These are phyloP conservation scores for Cladosporium sp. DNA, from an alignment of 2,329 filamentous ascomycete genomes.

Conservation along the genomic window DNA sequence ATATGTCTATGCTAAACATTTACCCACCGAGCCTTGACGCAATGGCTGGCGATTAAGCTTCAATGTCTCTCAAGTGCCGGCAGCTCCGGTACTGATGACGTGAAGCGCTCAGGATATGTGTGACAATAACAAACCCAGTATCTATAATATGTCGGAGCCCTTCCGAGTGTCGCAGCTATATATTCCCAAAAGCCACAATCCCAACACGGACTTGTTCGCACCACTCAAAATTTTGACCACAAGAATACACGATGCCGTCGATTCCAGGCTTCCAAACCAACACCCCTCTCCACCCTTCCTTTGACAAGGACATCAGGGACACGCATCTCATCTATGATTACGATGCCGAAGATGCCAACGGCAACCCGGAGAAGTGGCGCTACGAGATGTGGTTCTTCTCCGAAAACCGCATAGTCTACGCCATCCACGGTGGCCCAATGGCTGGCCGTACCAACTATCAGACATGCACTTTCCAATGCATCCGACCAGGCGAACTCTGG, in stretches of 20 bases:
- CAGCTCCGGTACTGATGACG: neutral
- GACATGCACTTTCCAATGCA: slow-evolving; percentile 49
- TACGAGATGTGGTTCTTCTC: slow-evolving; percentile 59
- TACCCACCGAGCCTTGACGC: neutral
- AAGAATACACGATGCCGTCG: slow-evolving; percentile 12
- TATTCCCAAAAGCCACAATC: no score
- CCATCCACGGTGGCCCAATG: slow-evolving; percentile 58
- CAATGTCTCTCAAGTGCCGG: neutral
- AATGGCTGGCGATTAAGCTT: neutral
- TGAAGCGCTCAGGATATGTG: no score
- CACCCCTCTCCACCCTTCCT: slow-evolving; percentile 25
- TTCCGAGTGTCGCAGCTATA: no score
- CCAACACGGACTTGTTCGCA: no score
- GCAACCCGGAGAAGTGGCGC: slow-evolving; percentile 55
- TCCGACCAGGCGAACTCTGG: slow-evolving; percentile 55
- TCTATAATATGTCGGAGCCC: no score
- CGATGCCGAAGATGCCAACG: slow-evolving; percentile 43
- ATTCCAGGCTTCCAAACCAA: slow-evolving; percentile 26
- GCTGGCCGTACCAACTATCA: slow-evolving; percentile 52
- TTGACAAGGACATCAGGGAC: slow-evolving; percentile 50
- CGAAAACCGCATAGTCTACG: slow-evolving; percentile 50
- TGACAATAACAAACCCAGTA: no score
- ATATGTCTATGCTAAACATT: no score
- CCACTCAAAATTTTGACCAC: neutral
- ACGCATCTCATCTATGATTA: slow-evolving; percentile 57